Evolutionary conservation across 306 rosid genomes (phyloP), one percentile per base, ranked within the genome.

Genomic region (Gillenia trifoliata): DNA sequence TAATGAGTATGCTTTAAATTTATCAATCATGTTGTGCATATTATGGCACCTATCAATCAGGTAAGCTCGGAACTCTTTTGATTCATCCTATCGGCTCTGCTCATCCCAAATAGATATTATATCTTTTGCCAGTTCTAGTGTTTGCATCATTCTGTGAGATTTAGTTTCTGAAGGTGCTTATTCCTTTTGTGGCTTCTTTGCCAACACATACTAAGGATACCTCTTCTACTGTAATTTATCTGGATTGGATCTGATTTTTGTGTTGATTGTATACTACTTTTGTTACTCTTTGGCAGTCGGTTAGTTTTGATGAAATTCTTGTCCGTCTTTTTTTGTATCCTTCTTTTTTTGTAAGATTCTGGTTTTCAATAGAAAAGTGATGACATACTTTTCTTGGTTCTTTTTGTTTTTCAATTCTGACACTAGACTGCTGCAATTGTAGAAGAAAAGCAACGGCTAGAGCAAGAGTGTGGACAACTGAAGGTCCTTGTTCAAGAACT

Each of bases 401-500:
- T 70, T 7, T 59, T 43, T 9, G 57, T 52, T 64, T 33, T 68
- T 78, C 47, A 36, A 65, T 30, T 80, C 59, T 83, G 79, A 77
- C 67, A 68, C 41, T 50, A 72, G 75, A 80, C 25, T 66, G 33
- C 26, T 78, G 36, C 66, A 49, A 70, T 78, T 83, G 81, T 85
- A 93, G 97, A 91, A 57, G 90, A 89, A 80, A 85, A 81, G 85
- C 86, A 80, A 50, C 91, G 72, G 31, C 91, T 19, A 54, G 91
- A 87, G 71, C 79, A 83, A 82, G 91, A 91, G 68, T 84, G 88
- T 43, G 74, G 81, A 70, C 93, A 87, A 59, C 78, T 91, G 85
- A 91, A 85, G 87, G 80, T 90, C 77, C 97, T 88, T 26, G 82
- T 94, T 79, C 88, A 88, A 68, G 95, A 94, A 79, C 91, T 91